Percentiles rank a stretch among this genome's conserved stretches.
Evolutionary conservation across 2,329 filamentous ascomycete species (phyloP).

Genomic region (Tolypocladium tropicale): DNA sequence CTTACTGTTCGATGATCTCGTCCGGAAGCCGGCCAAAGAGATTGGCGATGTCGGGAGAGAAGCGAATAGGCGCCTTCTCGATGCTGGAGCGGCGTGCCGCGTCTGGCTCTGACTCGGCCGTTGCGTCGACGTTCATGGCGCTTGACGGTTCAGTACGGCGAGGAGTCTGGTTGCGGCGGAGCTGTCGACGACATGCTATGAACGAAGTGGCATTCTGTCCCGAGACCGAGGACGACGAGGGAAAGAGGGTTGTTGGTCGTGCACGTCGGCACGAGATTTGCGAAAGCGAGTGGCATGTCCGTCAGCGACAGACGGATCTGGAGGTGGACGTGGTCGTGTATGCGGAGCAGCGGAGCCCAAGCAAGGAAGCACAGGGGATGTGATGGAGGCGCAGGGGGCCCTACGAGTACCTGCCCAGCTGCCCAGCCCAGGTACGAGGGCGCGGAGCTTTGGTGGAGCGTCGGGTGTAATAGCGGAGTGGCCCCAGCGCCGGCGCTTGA

Average conservation of each 20-base stretch:
- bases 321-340: background rate
- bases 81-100: slow-evolving; percentile 22
- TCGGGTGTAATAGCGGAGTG: no score
- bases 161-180: background rate
- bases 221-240: background rate
- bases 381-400: no score
- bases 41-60: slow-evolving; percentile 13
- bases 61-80: slow-evolving; percentile 19
- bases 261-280: background rate
- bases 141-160: slow-evolving; percentile 4
- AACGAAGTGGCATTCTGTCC: background rate
- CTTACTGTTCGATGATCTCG: slow-evolving; percentile 61
- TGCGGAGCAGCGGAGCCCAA: background rate
- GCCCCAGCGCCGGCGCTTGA: background rate
- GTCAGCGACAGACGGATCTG: background rate
- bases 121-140: slow-evolving; percentile 21
- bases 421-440: no score
- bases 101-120: slow-evolving; percentile 10
- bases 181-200: background rate
- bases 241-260: background rate
- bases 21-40: slow-evolving; percentile 50
- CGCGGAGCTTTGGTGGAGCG: no score
- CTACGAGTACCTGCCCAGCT: no score
- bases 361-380: background rate
- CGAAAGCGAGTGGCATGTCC: background rate